Conservation (phyloP, 305 asterid species). For the Solanum hybrid region DNA sequence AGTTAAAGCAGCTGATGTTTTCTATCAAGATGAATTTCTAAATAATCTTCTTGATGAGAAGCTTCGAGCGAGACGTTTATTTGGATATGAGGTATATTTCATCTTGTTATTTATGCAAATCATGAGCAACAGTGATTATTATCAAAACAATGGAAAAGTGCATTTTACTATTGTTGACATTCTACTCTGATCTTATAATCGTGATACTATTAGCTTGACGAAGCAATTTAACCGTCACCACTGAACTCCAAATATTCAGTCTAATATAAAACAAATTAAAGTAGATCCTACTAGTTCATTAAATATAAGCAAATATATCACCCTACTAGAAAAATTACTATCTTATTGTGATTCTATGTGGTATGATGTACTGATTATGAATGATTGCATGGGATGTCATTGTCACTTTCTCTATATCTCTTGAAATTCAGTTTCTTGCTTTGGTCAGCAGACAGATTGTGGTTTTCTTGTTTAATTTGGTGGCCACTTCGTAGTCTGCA, state of each 20-base stretch:
- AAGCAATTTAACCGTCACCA: background rate
- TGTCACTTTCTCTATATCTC: background rate
- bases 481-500: background rate
- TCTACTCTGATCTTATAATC: background rate
- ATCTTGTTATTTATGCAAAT: background rate
- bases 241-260: background rate
- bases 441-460: background rate
- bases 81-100: slow-evolving; percentile 43
- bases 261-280: background rate
- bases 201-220: background rate
- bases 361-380: background rate
- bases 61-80: slow-evolving; percentile 13
- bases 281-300: background rate
- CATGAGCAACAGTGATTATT: background rate
- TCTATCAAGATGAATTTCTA: slow-evolving; percentile 50
- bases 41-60: slow-evolving; percentile 26
- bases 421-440: background rate
- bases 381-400: background rate
- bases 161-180: background rate
- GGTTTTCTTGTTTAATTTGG: background rate
- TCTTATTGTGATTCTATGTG: background rate
- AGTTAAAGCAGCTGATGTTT: slow-evolving; percentile 54
- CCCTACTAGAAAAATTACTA: background rate
- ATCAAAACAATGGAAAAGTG: background rate
- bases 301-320: background rate